Percentiles rank a stretch among this genome's conserved stretches.
These are phyloP conservation scores for Fragaria ananassa DNA, from an alignment of 306 rosid genomes.

Conservation along the genomic window DNA sequence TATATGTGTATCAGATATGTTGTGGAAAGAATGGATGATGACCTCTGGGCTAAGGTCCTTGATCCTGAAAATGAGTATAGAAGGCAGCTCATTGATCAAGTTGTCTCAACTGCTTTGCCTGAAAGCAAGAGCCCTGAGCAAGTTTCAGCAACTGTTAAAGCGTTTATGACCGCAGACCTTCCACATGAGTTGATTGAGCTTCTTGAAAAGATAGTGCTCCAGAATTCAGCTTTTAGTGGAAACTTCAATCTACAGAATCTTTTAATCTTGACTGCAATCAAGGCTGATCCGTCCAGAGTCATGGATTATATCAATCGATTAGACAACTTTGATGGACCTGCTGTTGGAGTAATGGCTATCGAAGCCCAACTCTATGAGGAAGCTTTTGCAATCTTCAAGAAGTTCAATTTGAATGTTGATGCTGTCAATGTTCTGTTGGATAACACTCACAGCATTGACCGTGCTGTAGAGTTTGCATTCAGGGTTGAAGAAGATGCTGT, in stretches of 20 bases:
- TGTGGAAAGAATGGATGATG: slow-evolving; percentile 95
- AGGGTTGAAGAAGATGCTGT: slow-evolving; percentile 98
- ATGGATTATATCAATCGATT: slow-evolving; percentile 94
- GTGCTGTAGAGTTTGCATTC: slow-evolving; percentile 98
- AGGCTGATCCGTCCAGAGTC: slow-evolving; percentile 96
- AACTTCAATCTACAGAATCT: slow-evolving; percentile 95
- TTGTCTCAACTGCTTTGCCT: slow-evolving; percentile 92
- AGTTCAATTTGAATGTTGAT: slow-evolving; percentile 92
- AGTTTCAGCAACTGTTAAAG: slow-evolving; percentile 98
- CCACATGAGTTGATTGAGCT: slow-evolving; percentile 98
- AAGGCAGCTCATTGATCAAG: slow-evolving; percentile 95
- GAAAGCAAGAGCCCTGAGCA: slow-evolving; percentile 99
- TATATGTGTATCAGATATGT: slow-evolving; percentile 65
- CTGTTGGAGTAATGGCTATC: slow-evolving; percentile 95
- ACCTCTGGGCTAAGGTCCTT: slow-evolving; percentile 93
- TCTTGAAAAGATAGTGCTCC: slow-evolving; percentile 98
- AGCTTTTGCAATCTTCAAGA: slow-evolving; percentile 90
- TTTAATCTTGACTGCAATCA: slow-evolving; percentile 88
- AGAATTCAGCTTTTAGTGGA: slow-evolving; percentile 99
- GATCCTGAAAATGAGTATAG: slow-evolving; percentile 75
- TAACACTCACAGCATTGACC: slow-evolving; percentile 74
- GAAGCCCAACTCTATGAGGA: slow-evolving; percentile 90
- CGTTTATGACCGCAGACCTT: slow-evolving; percentile 98
- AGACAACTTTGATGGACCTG: slow-evolving; percentile 97
- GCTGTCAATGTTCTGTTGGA: slow-evolving; percentile 95